Conservation (phyloP, 2,329 filamentous ascomycete genomes). For the Fusarium duplospermum region DNA sequence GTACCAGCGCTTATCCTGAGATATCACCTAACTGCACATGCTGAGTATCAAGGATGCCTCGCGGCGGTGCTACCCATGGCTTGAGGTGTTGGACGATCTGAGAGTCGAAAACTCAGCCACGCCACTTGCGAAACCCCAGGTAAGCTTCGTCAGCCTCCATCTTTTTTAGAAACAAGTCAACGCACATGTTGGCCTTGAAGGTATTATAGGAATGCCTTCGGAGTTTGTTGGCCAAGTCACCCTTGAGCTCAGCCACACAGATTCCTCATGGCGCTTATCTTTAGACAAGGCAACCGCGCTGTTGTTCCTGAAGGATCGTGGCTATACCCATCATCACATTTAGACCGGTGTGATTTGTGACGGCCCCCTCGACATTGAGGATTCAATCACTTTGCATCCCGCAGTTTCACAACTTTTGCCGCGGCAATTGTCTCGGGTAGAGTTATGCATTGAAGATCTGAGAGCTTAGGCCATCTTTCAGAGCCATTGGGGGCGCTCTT, state of each 20-base stretch:
- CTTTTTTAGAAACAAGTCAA: background rate
- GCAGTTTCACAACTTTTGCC: background rate
- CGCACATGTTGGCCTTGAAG: background rate
- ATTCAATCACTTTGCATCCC: background rate
- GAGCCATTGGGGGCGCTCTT: background rate
- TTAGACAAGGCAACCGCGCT: background rate
- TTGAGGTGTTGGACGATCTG: background rate
- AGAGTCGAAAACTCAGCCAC: background rate
- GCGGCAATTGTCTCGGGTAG: background rate
- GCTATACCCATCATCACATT: background rate
- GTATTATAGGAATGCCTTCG: background rate
- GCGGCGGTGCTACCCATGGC: background rate
- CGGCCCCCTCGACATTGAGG: background rate
- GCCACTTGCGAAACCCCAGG: background rate
- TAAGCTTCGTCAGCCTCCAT: background rate
- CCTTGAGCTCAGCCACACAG: background rate
- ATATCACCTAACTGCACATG: background rate
- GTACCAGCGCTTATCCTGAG: background rate
- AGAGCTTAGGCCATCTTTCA: background rate
- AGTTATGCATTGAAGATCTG: background rate
- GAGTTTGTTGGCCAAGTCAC: background rate
- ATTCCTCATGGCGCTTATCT: background rate
- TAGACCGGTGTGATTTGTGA: background rate
- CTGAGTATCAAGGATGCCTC: background rate
- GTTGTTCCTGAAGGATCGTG: background rate